Evolutionary conservation across 768 basidiomycete genomes (phyloP), one percentile per base, ranked within the genome.

Genomic region (Rhodotorula graminis): DNA sequence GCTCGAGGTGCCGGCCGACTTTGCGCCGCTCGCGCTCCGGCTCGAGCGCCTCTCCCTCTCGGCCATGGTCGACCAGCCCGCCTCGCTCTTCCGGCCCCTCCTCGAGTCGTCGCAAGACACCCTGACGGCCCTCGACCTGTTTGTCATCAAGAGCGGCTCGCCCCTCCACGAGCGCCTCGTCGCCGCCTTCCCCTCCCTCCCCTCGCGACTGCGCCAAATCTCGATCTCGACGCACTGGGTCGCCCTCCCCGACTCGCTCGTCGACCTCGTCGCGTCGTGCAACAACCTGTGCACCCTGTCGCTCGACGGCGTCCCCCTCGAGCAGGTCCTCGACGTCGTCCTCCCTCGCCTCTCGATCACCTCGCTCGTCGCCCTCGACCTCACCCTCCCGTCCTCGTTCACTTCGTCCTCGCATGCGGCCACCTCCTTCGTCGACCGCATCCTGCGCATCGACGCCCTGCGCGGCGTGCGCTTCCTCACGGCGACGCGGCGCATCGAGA

Each of bases 161-260:
- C 61, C 66, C 0, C 58, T 72, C 0, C 56, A 67, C 33, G 57
- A 55, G 31, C 71, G 31, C 29, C 62, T 72, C 42, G 56, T 72
- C 49, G 40, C 37, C 16, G 71, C 50, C 11, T 6, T 60, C 0
- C 66, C 71, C 1, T 25, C 33, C 44, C 57, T 68, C 12, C 42
- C 49, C 6, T 31, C 27, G 0, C 53, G 27, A 25, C 63, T 72
- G 0, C 66, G 57, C 2, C 63, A 64, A 25, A 27, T 72, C 44
- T 64, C 71, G 0, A 27, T 72, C 42, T 2, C 71, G 2, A 52
- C 62, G 2, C 61, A 52, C 46, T 64, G 61, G 62, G 31, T 37
- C 42, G 14, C 61, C 10, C 37, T 72, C 2, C 52, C 66, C 23
- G 57, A 21, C 1, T 47, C 61, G 6, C 62, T 72, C 25, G 16